Evolutionary conservation across 192 early-diverging fungal genomes (phyloP), one percentile per base, ranked within the genome.

Genomic region (Dimargaris cristalligena): DNA sequence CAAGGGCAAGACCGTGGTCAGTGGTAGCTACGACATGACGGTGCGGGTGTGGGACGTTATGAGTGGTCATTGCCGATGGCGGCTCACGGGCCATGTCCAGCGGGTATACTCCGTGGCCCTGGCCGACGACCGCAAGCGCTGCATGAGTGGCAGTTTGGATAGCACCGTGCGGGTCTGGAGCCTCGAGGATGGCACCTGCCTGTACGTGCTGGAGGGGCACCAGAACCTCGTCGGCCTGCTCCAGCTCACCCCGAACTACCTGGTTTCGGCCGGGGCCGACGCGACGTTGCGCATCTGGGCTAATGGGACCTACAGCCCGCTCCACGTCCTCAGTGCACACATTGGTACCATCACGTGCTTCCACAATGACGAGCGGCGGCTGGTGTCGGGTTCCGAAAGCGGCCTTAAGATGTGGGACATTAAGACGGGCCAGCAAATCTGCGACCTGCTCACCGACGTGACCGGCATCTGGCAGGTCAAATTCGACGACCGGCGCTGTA

Each of bases 381-480:
- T 97, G 22, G 90, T 97, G 30, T 91, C 89, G 18, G 96, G 96
- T 2, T 89, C 89, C 3, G 96, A 94, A 59, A 87, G 85, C 6
- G 89, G 89, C 0, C 75, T 99, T 29, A 97, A 97, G 65, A 78
- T 97, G 62, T 99, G 96, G 94, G 92, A 99, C 64, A 77, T 94
- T n/a, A 72, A 78, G 16, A 85, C 89, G 22, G 94, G 94, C 10
- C 69, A 79, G 30, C 85, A 87, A 61, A 73, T 88, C 0, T 75
- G 90, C 6, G 91, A 99, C 63, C 69, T 97, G 28, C 69, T 97
- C 22, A 75, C 78, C 0, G 80, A 84, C 23, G 74, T 97, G 20
- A 73, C 75, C 18, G 88, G 91, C 16, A 92, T 99, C 1, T 99
- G 96, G 96, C 81, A 92, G 60, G 88, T 93, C 28, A 70, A 80